Evolutionary conservation across 352 stramenopile species (phyloP), one percentile per base, ranked within the genome.

Genomic region (Phytopythium aichiense): DNA sequence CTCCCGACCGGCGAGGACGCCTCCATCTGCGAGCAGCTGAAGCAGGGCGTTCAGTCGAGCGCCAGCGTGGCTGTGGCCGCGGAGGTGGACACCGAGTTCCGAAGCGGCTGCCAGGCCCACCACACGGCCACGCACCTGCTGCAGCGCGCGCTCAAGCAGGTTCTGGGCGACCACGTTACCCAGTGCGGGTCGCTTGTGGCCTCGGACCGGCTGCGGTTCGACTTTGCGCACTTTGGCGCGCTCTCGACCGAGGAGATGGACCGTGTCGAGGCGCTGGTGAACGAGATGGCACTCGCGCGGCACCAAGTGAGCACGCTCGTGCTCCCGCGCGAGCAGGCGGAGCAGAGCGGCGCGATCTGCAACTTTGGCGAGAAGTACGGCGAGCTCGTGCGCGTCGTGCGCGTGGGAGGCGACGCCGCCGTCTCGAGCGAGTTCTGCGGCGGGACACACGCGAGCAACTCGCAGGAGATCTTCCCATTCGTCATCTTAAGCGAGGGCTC

Each of bases 351-450:
- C 22, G 84, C 82, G 18, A 86, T 91, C 66, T 87, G 77, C 61
- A 89, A 89, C 54, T 93, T 93, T 68, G 84, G 84, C 6, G 84
- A 94, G 42, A 94, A 91, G 48, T 92, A 94, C 55, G 83, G 84
- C n/a, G 84, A 91, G 37, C 50, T 87, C 20, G 84, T 93, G 28
- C 82, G 83, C 15, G 78, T 95, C n/a, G 85, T 95, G 52, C 56
- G 59, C 6, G 73, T 95, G 42, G 79, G 77, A 18, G 68, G 64
- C 42, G 49, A 38, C 30, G 50, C 58, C 12, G 28, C 8, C 52
- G 52, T 77, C 35, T 88, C 74, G 38, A 76, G 69, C 46, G 84
- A 93, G 65, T 92, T 92, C 37, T 95, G 87, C 60, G 86, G 86
- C 22, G 87, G 84, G 23, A 92, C 84, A 11, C 84, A 95, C 65